Evolutionary conservation across 1,139 yeast species (phyloP), one percentile per base, ranked within the genome.

Genomic region (Nakaseomyces glabratus): DNA sequence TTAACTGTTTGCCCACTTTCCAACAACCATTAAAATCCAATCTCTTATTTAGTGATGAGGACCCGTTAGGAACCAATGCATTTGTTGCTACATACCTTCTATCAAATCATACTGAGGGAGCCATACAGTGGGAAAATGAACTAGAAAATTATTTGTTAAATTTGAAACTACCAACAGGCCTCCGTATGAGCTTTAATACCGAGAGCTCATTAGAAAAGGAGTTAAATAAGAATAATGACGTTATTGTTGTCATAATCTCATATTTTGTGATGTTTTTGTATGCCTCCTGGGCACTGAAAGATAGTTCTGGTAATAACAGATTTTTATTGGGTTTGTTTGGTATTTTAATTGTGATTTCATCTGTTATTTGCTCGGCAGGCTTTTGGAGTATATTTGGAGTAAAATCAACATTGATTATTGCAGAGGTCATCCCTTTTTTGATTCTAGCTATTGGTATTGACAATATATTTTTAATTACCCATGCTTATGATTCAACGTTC

Each of bases 371-470:
- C 1, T 74, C 96, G 0, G 82, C 86, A 1, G 96, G 96, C 0
- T 48, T 82, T n/a, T 80, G 84, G 56, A 70, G 94, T 6, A 51
- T 73, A 8, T 44, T 81, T 13, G 93, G 93, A 0, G 60, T 88
- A 34, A 84, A 82, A 49, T 82, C 94, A 0, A 90, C 97, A 0
- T 64, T 90, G 25, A 88, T 90, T 44, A 85, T 90, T 44, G 96
- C 97, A 1, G 97, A 90, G 54, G 97, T 90, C 3, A 90, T 90
- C 29, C 97, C 97, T n/a, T 90, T 90, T 51, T 62, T 90, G 50
- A 81, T 90, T 4, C 65, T 90, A 42, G 98, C 98, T 0, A 78
- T 90, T 38, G 98, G 98, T 11, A 90, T 90, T 18, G 98, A 90
- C 58, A 90, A 90, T 52, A 82, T 90, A 21, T 90, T 88, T 52